phyloP scores from a whole-genome alignment of 345 rosid genomes.

The Euphorbia peplus region DNA sequence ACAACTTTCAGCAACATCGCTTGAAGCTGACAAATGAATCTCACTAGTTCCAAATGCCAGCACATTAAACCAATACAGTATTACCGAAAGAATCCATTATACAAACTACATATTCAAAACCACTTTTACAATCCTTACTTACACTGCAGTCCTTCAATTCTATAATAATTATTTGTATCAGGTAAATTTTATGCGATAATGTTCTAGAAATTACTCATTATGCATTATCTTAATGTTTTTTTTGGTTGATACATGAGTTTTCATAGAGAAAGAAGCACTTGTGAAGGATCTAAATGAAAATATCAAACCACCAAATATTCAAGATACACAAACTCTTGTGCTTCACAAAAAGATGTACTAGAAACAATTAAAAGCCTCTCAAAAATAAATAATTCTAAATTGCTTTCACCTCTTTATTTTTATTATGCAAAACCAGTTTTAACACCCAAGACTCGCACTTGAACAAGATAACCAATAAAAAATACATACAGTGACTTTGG shows the following conservation, averaged over 20 bases:
- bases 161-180: neutral
- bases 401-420: neutral
- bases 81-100: neutral
- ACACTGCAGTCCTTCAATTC: neutral
- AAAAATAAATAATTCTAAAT: neutral
- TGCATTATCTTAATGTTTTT: neutral
- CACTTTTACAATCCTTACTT: neutral
- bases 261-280: neutral
- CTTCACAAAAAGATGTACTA: neutral
- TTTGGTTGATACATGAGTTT: neutral
- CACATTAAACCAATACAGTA: neutral
- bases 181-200: neutral
- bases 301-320: neutral
- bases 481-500: neutral
- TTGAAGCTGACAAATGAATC: neutral
- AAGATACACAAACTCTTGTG: neutral
- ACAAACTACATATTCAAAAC: neutral
- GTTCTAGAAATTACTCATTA: neutral
- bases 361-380: neutral
- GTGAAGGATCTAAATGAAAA: too few species aligned
- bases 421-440: neutral
- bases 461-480: too few species aligned
- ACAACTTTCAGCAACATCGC: neutral
- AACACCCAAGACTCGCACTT: too few species aligned
- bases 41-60: neutral